A percentile compares a stretch with the other conserved stretches of the same genome.
These are phyloP conservation scores for Scorias spongiosa DNA, from an alignment of 2,329 filamentous ascomycete genomes.

Conservation along the genomic window DNA sequence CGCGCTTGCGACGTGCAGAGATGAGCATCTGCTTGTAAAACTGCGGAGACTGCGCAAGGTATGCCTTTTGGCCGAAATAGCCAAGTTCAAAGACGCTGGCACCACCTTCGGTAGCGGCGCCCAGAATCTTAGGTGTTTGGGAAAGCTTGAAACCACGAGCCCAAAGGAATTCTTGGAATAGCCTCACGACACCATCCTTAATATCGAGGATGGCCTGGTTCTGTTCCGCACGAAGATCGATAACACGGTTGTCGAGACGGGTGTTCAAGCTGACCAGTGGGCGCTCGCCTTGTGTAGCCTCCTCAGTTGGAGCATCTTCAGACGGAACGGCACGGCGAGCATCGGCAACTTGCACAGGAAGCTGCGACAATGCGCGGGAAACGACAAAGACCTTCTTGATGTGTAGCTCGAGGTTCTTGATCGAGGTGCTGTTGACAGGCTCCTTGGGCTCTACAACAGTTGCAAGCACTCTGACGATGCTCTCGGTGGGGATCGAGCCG, in stretches of 20 bases:
- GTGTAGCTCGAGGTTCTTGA: conserved; percentile 73
- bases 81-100: conserved; percentile 79
- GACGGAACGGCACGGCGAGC: conserved; percentile 34
- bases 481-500: conserved; percentile 58
- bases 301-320: conserved; percentile 34
- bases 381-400: conserved; percentile 72
- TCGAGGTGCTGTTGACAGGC: conserved; percentile 73
- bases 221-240: conserved; percentile 82
- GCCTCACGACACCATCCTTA: conserved; percentile 47
- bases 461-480: conserved; percentile 68
- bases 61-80: conserved; percentile 78
- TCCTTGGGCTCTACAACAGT: conserved; percentile 68
- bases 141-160: conserved; percentile 64
- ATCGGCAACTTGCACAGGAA: conserved; percentile 45
- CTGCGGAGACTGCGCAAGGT: conserved; percentile 65
- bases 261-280: conserved; percentile 71
- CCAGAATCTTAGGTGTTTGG: conserved; percentile 79
- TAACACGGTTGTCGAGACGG: conserved; percentile 76
- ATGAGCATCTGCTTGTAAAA: conserved; percentile 84
- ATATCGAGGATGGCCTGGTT: conserved; percentile 76
- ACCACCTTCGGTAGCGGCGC: conserved; percentile 82
- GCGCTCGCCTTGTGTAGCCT: conserved; percentile 36
- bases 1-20: conserved; percentile 59
- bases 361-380: conserved; percentile 43
- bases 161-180: conserved; percentile 69